Evolutionary conservation across 441 rosid genomes (phyloP).

Genomic region (Dalechampia spathulata): DNA sequence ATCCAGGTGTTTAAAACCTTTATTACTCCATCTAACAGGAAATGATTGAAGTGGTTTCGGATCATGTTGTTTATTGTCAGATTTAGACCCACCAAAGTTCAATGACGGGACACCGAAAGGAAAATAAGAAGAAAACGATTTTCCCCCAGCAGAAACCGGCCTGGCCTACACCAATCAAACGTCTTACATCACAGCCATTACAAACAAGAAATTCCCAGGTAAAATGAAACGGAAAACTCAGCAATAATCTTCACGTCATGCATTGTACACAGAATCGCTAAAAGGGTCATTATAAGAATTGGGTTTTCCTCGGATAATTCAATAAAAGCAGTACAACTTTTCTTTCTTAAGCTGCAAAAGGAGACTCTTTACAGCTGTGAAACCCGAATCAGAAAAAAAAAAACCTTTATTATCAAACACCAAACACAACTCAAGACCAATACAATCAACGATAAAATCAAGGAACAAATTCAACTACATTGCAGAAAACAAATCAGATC

Average conservation of each 20-base stretch:
- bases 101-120: constrained; percentile 36
- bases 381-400: not conserved
- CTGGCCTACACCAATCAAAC: constrained; percentile 63
- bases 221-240: not conserved
- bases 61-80: constrained; percentile 27
- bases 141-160: constrained; percentile 35
- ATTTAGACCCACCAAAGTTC: constrained; percentile 31
- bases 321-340: no score
- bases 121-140: constrained; percentile 42
- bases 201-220: constrained; percentile 4
- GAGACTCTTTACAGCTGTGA: no score
- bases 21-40: constrained; percentile 28
- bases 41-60: constrained; percentile 24
- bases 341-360: no score
- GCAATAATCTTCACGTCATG: no score
- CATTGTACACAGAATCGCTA: no score
- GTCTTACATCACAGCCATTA: constrained; percentile 17
- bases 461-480: constrained; percentile 10
- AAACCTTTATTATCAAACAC: not conserved
- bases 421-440: not conserved
- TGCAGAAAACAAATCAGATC: constrained; percentile 11
- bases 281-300: no score
- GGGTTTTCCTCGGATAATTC: no score
- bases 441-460: constrained; percentile 1
- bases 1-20: constrained; percentile 26